phyloP scores from a whole-genome alignment of 2,329 filamentous ascomycete genomes.

The Xylaria sp. region DNA sequence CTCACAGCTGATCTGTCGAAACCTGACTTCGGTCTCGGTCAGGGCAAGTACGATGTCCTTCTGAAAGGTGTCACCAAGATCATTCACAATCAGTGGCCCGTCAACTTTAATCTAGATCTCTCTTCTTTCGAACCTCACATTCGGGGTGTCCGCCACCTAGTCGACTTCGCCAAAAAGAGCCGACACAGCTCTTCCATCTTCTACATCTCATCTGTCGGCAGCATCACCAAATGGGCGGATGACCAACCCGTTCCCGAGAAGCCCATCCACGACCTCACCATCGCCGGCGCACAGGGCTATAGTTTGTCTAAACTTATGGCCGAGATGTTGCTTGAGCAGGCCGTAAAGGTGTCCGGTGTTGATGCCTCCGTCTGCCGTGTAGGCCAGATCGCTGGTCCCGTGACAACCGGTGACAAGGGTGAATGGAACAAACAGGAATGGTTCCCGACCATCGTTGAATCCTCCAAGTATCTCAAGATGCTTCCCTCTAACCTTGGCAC shows the following conservation, averaged over 20 bases:
- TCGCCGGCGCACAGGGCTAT: slow-evolving; percentile 52
- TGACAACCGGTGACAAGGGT: slow-evolving; percentile 51
- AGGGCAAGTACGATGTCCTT: slow-evolving; percentile 53
- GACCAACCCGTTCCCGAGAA: slow-evolving; percentile 53
- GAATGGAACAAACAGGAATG: slow-evolving; percentile 68
- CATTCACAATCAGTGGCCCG: slow-evolving; percentile 65
- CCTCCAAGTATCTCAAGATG: slow-evolving; percentile 59
- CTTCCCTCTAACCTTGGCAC: slow-evolving; percentile 60
- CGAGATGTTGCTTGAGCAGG: slow-evolving; percentile 56
- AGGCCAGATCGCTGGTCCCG: slow-evolving; percentile 60
- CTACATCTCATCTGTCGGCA: slow-evolving; percentile 57
- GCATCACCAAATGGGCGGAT: slow-evolving; percentile 51
- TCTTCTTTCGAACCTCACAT: slow-evolving; percentile 63
- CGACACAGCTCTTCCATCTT: slow-evolving; percentile 51
- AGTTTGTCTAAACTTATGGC: slow-evolving; percentile 57
- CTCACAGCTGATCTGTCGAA: slow-evolving; percentile 61
- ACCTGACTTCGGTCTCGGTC: slow-evolving; percentile 59
- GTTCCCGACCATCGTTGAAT: slow-evolving; percentile 62
- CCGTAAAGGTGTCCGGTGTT: slow-evolving; percentile 50
- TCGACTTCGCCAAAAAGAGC: slow-evolving; percentile 54
- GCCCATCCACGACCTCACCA: slow-evolving; percentile 49
- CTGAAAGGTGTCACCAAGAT: slow-evolving; percentile 56
- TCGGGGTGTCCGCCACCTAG: slow-evolving; percentile 61
- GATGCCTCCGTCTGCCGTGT: slow-evolving; percentile 56
- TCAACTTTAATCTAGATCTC: slow-evolving; percentile 63